Percentiles rank a stretch among this genome's conserved stretches.
phyloP scores from a whole-genome alignment of 345 rosid species.

The Dipteronia sinensis region DNA sequence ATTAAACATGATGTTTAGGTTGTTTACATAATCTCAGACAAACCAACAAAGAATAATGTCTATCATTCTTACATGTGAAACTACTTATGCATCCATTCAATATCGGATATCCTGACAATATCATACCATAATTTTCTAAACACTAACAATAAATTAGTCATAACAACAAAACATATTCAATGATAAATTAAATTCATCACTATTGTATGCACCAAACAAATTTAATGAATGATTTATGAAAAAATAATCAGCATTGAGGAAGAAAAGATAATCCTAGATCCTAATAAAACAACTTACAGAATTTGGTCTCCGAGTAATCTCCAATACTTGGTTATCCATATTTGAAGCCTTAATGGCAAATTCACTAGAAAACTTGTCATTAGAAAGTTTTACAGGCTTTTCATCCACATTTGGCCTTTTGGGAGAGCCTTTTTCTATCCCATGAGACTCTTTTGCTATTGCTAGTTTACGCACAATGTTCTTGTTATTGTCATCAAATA shows the following conservation, averaged over 20 bases:
- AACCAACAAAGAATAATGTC: background rate
- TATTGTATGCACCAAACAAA: background rate
- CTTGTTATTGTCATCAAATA: slow-evolving; percentile 30
- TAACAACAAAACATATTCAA: slow-evolving; percentile 8
- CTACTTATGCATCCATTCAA: background rate
- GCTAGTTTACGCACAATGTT: slow-evolving; percentile 19
- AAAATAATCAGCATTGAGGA: background rate
- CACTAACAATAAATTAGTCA: background rate
- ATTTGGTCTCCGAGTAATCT: slow-evolving; percentile 47
- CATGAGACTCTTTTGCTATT: slow-evolving; percentile 22
- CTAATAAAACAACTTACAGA: slow-evolving; percentile 55
- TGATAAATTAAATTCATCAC: background rate
- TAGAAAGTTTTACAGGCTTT: slow-evolving; percentile 27
- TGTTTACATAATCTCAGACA: background rate
- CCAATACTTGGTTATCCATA: slow-evolving; percentile 37
- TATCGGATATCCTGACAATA: background rate
- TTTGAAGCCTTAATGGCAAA: slow-evolving; percentile 20
- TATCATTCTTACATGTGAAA: background rate
- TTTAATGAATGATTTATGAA: background rate
- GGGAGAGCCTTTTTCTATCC: slow-evolving; percentile 24
- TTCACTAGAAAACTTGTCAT: slow-evolving; percentile 33
- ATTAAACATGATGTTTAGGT: background rate
- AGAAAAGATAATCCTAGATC: slow-evolving; percentile 4
- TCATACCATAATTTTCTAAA: background rate
- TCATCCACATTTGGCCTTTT: slow-evolving; percentile 43